Evolutionary conservation across 495 filamentous ascomycete species (phyloP).

Genomic region (Xylaria intraflava): DNA sequence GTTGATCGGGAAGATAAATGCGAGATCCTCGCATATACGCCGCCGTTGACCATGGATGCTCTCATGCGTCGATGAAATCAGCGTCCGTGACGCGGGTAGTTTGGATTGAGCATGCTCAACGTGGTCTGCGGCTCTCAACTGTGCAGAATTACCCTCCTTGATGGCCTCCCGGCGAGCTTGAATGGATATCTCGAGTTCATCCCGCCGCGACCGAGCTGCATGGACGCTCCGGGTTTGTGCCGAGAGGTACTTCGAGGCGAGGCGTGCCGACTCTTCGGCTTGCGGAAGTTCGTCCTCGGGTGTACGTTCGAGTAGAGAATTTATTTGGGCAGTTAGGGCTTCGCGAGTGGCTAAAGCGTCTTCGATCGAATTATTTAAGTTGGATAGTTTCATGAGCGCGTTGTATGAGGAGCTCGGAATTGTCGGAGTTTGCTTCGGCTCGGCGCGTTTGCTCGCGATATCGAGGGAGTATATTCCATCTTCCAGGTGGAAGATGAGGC

Average conservation of each 20-base stretch:
- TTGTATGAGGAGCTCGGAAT: constrained; percentile 76
- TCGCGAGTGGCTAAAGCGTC: constrained; percentile 78
- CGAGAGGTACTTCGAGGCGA: constrained; percentile 54
- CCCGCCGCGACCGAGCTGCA: constrained; percentile 48
- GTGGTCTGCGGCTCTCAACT: constrained; percentile 51
- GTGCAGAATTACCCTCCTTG: constrained; percentile 49
- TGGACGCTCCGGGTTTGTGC: constrained; percentile 59
- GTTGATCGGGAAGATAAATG: constrained; percentile 71
- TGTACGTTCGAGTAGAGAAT: constrained; percentile 53
- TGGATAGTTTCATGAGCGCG: constrained; percentile 79
- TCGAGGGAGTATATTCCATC: constrained; percentile 81
- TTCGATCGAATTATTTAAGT: constrained; percentile 85
- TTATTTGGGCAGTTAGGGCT: constrained; percentile 70
- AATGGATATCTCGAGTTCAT: constrained; percentile 61
- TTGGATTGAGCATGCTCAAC: constrained; percentile 52
- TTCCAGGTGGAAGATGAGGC: constrained; percentile 75
- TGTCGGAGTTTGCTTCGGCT: constrained; percentile 38
- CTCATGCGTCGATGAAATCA: constrained; percentile 50
- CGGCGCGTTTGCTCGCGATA: constrained; percentile 38
- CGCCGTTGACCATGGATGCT: constrained; percentile 73
- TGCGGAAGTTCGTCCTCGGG: constrained; percentile 47
- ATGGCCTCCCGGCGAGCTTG: constrained; percentile 60
- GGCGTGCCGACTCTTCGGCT: constrained; percentile 56
- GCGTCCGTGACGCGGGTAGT: constrained; percentile 46
- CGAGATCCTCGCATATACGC: constrained; percentile 76